Base-by-base conservation (phyloP, 768 basidiomycete genomes). In the Pisolithus microcarpus region DNA sequence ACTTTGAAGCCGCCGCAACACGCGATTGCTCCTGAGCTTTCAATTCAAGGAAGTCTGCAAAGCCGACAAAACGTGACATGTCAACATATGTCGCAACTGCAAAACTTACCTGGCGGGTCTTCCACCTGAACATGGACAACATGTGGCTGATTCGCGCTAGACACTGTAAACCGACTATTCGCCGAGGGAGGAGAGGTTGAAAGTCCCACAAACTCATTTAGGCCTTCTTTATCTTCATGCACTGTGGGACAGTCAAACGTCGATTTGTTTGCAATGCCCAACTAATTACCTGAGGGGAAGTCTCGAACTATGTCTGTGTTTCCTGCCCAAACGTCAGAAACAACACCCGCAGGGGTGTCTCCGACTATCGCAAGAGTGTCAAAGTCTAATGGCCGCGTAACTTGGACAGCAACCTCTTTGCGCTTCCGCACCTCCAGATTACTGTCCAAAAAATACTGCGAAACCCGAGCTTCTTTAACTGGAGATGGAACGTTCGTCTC, bases 71-170 rank as follows among this genome's bases (percentile, higher is more conserved):
- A 40, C 1, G 36, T 15, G 10, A 28, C n/a, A 28, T 16, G 11
- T 37, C n/a, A 46, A 16, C 21, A 31, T 46, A 19, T 28, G 38
- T 11, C 5, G 13, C 7, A 16, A 19, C 30, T 15, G 30, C 5
- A 3, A 19, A 4, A 6, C 8, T n/a, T 46, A 51, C 50, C 43
- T 51, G 44, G 50, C 15, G 50, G 50, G 39, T 51, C 50, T 46
- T 51, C 50, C 5, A 16, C 43, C 2, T 19, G 36, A 31, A 9
- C 10, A 30, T 39, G 15, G 23, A 5, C 23, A 43, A 13, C 10
- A 24, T 43, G 15, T 4, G 43, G 4, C 7, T 7, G 39, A 28
- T 16, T 15, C 6, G 7, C 15, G 19, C 34, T 51, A 18, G 28
- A 23, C 19, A 13, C 7, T 42, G 23, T 15, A 18, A n/a, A 31